Evolutionary conservation across 2,329 filamentous ascomycete genomes (phyloP), one percentile per base, ranked within the genome.

Genomic region (Neonectria hederae): DNA sequence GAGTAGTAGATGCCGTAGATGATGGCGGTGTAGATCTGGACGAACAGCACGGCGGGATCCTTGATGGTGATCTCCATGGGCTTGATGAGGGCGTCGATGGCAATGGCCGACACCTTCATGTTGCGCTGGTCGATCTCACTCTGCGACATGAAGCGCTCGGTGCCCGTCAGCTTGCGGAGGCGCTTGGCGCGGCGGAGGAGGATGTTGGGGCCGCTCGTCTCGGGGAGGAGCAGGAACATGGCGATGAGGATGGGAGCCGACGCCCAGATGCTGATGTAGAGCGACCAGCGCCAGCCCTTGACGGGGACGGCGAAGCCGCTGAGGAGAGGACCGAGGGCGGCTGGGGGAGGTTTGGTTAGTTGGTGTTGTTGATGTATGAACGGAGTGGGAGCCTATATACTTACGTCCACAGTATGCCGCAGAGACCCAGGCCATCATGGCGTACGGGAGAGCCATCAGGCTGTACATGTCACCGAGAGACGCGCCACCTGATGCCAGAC

Each of bases 221-320:
- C 89, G 0, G 90, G 90, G 24, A 92, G 83, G 66, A 87, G 82
- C 66, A 89, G 72, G 71, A 90, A 84, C 83, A 91, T 86, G 55
- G 84, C 58, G n/a, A 90, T 67, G 68, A 90, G 84, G 46, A 89
- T 74, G 0, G 88, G 88, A 0, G 81, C 83, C 0, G 87, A 81
- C 19, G 86, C 81, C 87, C 87, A 90, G 61, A 91, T 79, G 59
- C 90, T 86, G 72, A 90, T 87, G 81, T 86, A 89, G 11, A 88
- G 79, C 0, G 86, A 85, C 88, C 88, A 91, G n/a, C 87, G 82
- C 88, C 88, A 91, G 56, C 77, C 78, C 75, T 87, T 82, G 5
- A 80, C 83, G 2, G 83, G 81, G 6, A 90, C 87, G 5, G 85
- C 82, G 74, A 87, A 91, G 5, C 87, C 88, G 3, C 83, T 84